phyloP scores from a whole-genome alignment of 1,284 basidiomycete genomes.

The Laetiporus sulphureus region DNA sequence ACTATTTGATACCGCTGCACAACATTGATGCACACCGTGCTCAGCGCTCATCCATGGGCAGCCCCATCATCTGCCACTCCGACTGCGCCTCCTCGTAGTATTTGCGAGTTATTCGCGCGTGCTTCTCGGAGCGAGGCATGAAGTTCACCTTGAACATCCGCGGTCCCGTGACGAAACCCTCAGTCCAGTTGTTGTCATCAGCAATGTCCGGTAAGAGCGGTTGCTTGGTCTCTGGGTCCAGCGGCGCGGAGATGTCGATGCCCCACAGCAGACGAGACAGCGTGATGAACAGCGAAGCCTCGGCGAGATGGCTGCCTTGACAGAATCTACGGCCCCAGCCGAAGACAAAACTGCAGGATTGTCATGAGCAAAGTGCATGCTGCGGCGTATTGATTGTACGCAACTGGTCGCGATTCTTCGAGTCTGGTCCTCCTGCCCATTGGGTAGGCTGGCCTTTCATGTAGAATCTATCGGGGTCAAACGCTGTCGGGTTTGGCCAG shows the following conservation, averaged over 20 bases:
- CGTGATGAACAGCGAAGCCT: conserved; percentile 26
- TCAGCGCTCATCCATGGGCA: conserved; percentile 14
- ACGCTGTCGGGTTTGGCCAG: conserved; percentile 15
- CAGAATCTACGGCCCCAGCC: conserved; percentile 27
- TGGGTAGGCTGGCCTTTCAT: conserved; percentile 12
- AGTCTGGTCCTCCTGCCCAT: conserved; percentile 23
- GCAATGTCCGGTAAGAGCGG: conserved; percentile 20
- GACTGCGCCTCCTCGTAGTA: conserved; percentile 22
- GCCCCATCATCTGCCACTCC: conserved; percentile 22
- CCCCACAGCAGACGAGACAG: conserved; percentile 24
- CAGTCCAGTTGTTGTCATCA: conserved; percentile 19
- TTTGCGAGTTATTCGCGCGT: conserved; percentile 16
- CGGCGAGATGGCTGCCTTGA: conserved; percentile 21
- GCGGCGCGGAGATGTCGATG: conserved; percentile 20
- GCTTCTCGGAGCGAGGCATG: conserved; percentile 18
- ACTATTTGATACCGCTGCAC: background rate
- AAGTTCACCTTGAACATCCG: conserved; percentile 20
- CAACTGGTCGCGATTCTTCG: conserved; percentile 20
- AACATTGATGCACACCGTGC: background rate
- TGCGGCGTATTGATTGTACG: background rate
- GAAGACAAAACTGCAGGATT: conserved; percentile 20
- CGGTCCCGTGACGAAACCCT: conserved; percentile 22
- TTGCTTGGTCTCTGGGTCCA: conserved; percentile 18
- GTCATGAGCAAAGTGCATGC: background rate
- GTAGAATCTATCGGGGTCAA: conserved; percentile 21